Evolutionary conservation across 768 basidiomycete genomes (phyloP), one percentile per base, ranked within the genome.

Genomic region (Trametes meyenii): DNA sequence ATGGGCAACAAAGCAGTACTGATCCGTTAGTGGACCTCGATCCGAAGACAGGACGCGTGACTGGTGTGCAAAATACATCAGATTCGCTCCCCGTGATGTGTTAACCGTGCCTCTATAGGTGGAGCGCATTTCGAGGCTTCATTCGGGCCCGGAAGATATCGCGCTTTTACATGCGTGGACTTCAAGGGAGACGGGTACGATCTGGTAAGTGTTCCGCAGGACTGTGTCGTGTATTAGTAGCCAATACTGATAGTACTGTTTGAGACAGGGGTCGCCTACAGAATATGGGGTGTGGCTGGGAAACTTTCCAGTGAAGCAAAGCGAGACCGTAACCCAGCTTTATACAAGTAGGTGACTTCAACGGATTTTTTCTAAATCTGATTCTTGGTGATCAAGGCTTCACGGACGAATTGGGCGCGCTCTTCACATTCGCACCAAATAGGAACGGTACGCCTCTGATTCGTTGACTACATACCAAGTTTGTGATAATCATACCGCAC

Each of bases 241-340:
- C 3, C 23, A n/a, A 33, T n/a, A n/a, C 29, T 0, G 23, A 3
- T 42, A 42, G 11, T 4, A n/a, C 14, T 13, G n/a, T n/a, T 3
- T 1, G 5, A 14, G 0, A 0, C 19, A 72, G 71, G 70, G 69
- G 0, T 16, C 59, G 8, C 85, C 85, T 0, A 77, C 75, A 0
- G 85, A 87, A 70, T 85, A 78, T 60, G 86, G 86, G 0, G 78
- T 79, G 1, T 87, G 81, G 78, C 68, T 82, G n/a, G 79, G 75
- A 0, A 76, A 85, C 64, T 79, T 77, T 61, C 81, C 84, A 0
- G 77, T 82, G 0, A 71, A 72, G 44, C 77, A 80, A 35, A 79
- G 73, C 19, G 82, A 78, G 1, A 75, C 81, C 50, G 68, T 82
- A 21, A 68, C 75, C 0, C 82, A 85, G 60, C 70, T 82, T 14